Base-by-base conservation (phyloP, 108 stramenopile species). In the Pseudonitzschia pungens region DNA sequence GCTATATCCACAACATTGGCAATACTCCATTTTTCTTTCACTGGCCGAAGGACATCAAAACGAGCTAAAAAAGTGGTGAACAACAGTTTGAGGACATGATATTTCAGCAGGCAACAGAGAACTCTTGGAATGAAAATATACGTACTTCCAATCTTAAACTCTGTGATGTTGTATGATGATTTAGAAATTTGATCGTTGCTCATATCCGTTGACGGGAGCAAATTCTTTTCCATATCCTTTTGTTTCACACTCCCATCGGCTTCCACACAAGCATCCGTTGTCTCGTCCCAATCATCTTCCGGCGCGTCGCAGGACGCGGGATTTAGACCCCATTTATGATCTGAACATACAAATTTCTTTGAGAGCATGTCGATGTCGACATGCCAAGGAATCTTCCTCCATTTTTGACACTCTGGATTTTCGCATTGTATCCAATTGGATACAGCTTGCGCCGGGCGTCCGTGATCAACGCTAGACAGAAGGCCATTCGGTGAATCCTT, bases 381-480 rank as follows among this genome's bases (percentile, higher is more conserved):
- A 69, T 92, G 84, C 90, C 89, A 93, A 12, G 95, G 95, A 1
- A 96, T 76, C 51, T 88, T 91, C 62, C 95, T 76, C 95, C 95
- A 96, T 75, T 96, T 96, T 52, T 89, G 80, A 73, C 95, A 96
- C 11, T 75, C 69, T 48, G 89, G 88, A 64, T 92, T 89, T 71
- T 96, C 95, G 75, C 95, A 96, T 80, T 96, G 95, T 2, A 96
- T 92, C 95, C 95, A 96, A 78, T 90, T 93, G 12, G 87, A 90
- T 64, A 94, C 85, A 48, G 91, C 93, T 74, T 92, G 89, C 4
- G 93, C 91, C 14, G 93, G 93, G 75, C 91, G 84, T 21, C 90
- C 93, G 65, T 90, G 83, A 64, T 94, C 93, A 28, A 94, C 83
- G 32, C 84, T 87, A 20, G 87, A 85, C 52, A 92, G 77, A 21